These are phyloP conservation scores for Mycena sp. DNA, from an alignment of 1,284 basidiomycete genomes.

Conservation along the genomic window DNA sequence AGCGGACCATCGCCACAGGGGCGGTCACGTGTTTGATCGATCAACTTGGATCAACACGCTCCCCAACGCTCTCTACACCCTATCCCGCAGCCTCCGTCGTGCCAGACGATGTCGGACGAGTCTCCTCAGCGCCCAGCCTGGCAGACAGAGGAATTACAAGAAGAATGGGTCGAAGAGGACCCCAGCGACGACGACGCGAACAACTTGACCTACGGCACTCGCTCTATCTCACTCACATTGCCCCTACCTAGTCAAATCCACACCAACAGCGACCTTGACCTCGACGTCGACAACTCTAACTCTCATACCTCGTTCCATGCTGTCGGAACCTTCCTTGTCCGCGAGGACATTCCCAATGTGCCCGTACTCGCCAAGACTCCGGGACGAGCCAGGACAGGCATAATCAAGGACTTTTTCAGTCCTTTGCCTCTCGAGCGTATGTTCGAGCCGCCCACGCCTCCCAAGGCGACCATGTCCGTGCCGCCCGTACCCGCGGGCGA, in stretches of 20 bases:
- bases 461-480: constrained; percentile 46
- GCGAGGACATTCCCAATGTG: constrained; percentile 71
- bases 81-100: constrained; percentile 20
- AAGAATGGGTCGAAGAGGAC: constrained; percentile 77
- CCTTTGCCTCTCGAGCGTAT: constrained; percentile 87
- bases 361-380: constrained; percentile 74
- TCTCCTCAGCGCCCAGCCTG: constrained; percentile 62
- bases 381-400: constrained; percentile 66
- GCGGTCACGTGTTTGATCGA: constrained; percentile 24
- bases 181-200: constrained; percentile 51
- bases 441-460: constrained; percentile 91
- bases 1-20: constrained; percentile 16
- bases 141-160: constrained; percentile 83
- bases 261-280: constrained; percentile 50
- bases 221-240: constrained; percentile 71
- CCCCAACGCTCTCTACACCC: neutral
- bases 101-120: constrained; percentile 27
- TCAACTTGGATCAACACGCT: constrained; percentile 19
- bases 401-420: constrained; percentile 86
- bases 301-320: constrained; percentile 44
- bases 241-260: constrained; percentile 67
- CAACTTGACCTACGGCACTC: constrained; percentile 55
- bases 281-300: constrained; percentile 45
- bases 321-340: constrained; percentile 84
- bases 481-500: constrained; percentile 21